A percentile compares a stretch with the other conserved stretches of the same genome.
Conservation (phyloP, 202 grass and related monocot species). For the Digitaria exilis region DNA sequence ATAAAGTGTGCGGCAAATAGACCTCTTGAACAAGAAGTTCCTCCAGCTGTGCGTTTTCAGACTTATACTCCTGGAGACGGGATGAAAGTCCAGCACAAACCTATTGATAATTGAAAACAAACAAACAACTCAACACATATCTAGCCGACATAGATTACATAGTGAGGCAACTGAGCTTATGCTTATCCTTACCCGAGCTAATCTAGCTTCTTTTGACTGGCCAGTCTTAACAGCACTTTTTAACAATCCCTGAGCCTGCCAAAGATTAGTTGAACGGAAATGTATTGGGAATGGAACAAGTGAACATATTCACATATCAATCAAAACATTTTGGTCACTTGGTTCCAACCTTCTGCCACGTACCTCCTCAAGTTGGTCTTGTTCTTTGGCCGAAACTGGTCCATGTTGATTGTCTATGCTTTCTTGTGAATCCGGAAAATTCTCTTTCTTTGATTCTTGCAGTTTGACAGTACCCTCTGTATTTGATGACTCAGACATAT, state of each 20-base stretch:
- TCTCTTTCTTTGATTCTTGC: constrained; percentile 60
- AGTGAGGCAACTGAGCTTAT: constrained; percentile 37
- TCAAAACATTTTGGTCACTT: constrained; percentile 18
- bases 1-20: constrained; percentile 12
- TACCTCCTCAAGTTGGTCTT: constrained; percentile 99
- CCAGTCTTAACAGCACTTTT: constrained; percentile 91
- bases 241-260: constrained; percentile 91
- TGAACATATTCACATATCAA: constrained; percentile 24
- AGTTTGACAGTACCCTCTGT: constrained; percentile 38
- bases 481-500: constrained; percentile 51
- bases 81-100: constrained; percentile 94
- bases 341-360: constrained; percentile 1
- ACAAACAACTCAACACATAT: constrained; percentile 20
- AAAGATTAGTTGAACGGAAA: constrained; percentile 30
- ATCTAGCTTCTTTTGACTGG: constrained; percentile 98
- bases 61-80: constrained; percentile 99
- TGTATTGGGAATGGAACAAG: constrained; percentile 18
- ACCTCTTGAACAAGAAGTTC: constrained; percentile 98
- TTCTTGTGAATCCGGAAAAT: constrained; percentile 50
- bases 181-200: constrained; percentile 82
- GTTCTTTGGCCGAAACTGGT: constrained; percentile 62
- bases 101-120: constrained; percentile 51
- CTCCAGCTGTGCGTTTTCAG: constrained; percentile 95
- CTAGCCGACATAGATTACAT: constrained; percentile 13
- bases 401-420: constrained; percentile 54